A percentile compares a stretch with the other conserved stretches of the same genome.
These are phyloP conservation scores for Penicillium sp. DNA, from an alignment of 2,329 filamentous ascomycete species.

Conservation along the genomic window DNA sequence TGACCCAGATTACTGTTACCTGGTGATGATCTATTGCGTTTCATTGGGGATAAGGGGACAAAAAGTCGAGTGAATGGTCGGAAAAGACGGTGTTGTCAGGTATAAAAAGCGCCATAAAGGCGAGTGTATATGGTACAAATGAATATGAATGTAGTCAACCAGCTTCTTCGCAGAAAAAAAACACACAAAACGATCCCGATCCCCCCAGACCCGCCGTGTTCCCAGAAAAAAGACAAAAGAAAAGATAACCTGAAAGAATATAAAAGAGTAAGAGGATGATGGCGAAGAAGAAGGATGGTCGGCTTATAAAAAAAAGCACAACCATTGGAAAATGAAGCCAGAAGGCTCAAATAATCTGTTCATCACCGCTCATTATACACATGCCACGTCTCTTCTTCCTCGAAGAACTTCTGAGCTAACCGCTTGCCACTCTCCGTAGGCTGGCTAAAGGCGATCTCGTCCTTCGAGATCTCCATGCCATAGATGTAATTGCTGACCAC, in stretches of 20 bases:
- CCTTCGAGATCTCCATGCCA: conserved; percentile 59
- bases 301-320: background rate
- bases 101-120: background rate
- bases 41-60: too few relatives aligned
- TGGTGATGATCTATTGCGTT: too few relatives aligned
- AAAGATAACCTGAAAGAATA: conserved; percentile 8
- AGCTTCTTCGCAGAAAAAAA: conserved; percentile 12
- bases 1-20: too few relatives aligned
- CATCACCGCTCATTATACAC: conserved; percentile 58
- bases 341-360: too few relatives aligned
- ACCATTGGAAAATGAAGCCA: background rate
- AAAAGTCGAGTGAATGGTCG: background rate
- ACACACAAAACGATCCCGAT: conserved; percentile 3
- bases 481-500: conserved; percentile 61
- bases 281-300: background rate
- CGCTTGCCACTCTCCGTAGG: conserved; percentile 65
- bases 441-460: conserved; percentile 66
- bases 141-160: conserved; percentile 5
- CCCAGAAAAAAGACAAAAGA: conserved; percentile 14
- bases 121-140: conserved; percentile 12
- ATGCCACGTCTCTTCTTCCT: conserved; percentile 59
- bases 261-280: background rate
- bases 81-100: background rate
- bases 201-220: conserved; percentile 6
- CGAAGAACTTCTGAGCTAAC: conserved; percentile 64